These are phyloP conservation scores for Tephrocybe sp. DNA, from an alignment of 768 basidiomycete genomes.

Conservation along the genomic window DNA sequence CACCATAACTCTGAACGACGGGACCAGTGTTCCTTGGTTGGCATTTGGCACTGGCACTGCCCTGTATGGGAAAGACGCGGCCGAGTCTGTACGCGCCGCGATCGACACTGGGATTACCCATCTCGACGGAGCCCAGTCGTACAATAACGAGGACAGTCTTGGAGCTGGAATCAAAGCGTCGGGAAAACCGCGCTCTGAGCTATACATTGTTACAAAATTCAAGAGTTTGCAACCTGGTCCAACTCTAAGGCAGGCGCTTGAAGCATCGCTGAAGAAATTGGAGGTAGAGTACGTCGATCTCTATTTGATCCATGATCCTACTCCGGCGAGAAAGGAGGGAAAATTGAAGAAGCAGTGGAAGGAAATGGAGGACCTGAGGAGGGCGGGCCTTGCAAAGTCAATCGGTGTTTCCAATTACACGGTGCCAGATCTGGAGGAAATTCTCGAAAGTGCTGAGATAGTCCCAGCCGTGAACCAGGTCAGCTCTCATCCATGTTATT, in stretches of 20 bases:
- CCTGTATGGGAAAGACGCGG: constrained; percentile 43
- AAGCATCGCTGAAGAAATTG: constrained; percentile 55
- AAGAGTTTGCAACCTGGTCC: constrained; percentile 38
- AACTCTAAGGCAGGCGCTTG: constrained; percentile 48
- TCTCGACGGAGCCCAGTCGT: constrained; percentile 64
- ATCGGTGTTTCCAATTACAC: constrained; percentile 75
- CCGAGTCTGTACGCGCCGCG: constrained; percentile 40
- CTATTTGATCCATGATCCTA: constrained; percentile 59
- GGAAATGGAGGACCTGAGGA: constrained; percentile 57
- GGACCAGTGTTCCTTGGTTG: constrained; percentile 51
- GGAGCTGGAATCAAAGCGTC: constrained; percentile 51
- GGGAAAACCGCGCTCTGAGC: constrained; percentile 48
- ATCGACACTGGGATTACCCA: constrained; percentile 60
- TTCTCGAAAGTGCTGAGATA: constrained; percentile 51
- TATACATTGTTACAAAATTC: constrained; percentile 68
- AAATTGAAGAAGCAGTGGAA: constrained; percentile 56
- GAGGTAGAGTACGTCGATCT: constrained; percentile 57
- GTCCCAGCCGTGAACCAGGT: constrained; percentile 75
- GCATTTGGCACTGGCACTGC: constrained; percentile 67
- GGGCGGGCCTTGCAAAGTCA: constrained; percentile 46
- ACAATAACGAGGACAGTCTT: constrained; percentile 54
- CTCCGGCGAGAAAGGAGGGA: constrained; percentile 33
- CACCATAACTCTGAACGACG: constrained; percentile 54
- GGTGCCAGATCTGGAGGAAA: constrained; percentile 49
- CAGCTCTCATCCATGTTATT: not conserved